A percentile compares a stretch with the other conserved stretches of the same genome.
These are phyloP conservation scores for Clathrus columnatus DNA, from an alignment of 768 basidiomycete species.

Conservation along the genomic window DNA sequence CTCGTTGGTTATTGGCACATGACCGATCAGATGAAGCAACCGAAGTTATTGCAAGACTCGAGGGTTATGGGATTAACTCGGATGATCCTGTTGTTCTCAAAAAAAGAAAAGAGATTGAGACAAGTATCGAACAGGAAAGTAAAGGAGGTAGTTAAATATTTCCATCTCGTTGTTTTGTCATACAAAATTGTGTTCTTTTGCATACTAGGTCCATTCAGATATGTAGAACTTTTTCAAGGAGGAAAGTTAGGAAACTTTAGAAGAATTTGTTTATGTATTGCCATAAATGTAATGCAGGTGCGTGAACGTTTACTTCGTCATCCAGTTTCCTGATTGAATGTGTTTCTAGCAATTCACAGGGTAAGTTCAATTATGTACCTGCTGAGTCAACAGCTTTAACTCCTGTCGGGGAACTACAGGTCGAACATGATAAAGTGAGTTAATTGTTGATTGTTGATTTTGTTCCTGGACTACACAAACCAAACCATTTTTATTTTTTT, in stretches of 20 bases:
- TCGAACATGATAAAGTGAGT: constrained; percentile 33
- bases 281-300: constrained; percentile 31
- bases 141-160: constrained; percentile 23
- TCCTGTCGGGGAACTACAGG: constrained; percentile 11
- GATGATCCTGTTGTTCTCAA: constrained; percentile 28
- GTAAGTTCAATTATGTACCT: constrained; percentile 15
- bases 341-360: constrained; percentile 28
- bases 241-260: constrained; percentile 31
- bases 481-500: neutral
- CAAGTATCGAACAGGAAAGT: constrained; percentile 29
- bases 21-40: constrained; percentile 27
- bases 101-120: constrained; percentile 29
- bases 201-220: constrained; percentile 26
- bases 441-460: neutral
- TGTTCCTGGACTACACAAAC: neutral
- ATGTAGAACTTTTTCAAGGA: constrained; percentile 27
- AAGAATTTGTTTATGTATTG: constrained; percentile 31
- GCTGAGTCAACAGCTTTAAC: neutral
- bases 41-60: constrained; percentile 28
- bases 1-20: constrained; percentile 34
- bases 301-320: neutral
- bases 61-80: constrained; percentile 22
- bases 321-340: too few species aligned
- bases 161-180: neutral
- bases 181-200: constrained; percentile 7